phyloP scores from a whole-genome alignment of 164 flowering plant species.

The Brasenia schreberi region DNA sequence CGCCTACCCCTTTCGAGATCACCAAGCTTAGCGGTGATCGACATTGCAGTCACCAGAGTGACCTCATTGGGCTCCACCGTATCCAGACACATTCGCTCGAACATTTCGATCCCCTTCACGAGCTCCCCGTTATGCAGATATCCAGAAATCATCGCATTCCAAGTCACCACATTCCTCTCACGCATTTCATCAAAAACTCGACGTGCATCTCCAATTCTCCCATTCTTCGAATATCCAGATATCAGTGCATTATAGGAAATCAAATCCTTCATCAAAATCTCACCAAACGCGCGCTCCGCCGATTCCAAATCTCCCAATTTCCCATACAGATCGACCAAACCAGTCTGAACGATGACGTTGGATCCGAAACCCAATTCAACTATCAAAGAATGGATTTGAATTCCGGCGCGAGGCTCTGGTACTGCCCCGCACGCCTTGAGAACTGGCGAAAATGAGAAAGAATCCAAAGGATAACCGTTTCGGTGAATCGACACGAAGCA shows the following conservation, averaged over 20 bases:
- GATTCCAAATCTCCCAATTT: not conserved
- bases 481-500: not conserved
- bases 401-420: not conserved
- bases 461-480: not conserved
- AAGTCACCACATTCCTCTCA: conserved; percentile 25
- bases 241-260: conserved; percentile 25
- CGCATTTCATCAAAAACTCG: conserved; percentile 29
- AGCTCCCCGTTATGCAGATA: conserved; percentile 28
- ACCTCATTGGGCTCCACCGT: conserved; percentile 21
- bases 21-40: conserved; percentile 31
- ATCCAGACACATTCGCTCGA: conserved; percentile 25
- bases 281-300: not conserved
- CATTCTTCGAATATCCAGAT: conserved; percentile 28
- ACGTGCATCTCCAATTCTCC: conserved; percentile 23
- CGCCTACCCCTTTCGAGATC: conserved; percentile 33
- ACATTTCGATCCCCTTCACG: conserved; percentile 23
- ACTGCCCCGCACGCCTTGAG: not conserved
- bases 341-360: not conserved
- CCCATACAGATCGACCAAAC: not conserved
- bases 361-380: not conserved
- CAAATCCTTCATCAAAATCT: not conserved
- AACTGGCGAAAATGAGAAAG: not conserved
- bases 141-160: conserved; percentile 45
- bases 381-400: not conserved
- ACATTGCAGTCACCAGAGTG: conserved; percentile 30